phyloP scores from a whole-genome alignment of 768 basidiomycete species.

The Cystofilobasidium bisporidii region DNA sequence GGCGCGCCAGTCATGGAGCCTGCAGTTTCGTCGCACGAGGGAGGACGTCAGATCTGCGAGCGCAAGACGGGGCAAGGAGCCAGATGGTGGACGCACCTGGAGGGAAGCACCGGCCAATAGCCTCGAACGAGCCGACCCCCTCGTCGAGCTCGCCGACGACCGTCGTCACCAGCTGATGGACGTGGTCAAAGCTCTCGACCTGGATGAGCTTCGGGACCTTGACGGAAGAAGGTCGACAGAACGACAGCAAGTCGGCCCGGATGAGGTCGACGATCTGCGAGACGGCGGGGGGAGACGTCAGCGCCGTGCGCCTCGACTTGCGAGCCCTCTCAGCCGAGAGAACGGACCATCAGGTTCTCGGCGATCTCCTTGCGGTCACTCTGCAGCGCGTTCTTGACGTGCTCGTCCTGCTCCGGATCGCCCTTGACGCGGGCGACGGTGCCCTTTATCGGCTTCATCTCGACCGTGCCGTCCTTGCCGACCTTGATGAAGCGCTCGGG shows the following conservation, averaged over 20 bases:
- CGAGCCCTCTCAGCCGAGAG: not conserved
- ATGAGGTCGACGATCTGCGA: constrained; percentile 78
- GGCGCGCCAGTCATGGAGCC: constrained; percentile 98
- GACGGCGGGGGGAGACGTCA: not conserved
- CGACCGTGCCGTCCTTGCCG: constrained; percentile 56
- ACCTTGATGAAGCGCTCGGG: constrained; percentile 85
- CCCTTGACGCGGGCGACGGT: constrained; percentile 53
- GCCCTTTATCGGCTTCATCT: constrained; percentile 90
- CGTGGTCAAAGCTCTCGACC: constrained; percentile 85
- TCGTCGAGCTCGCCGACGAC: constrained; percentile 59
- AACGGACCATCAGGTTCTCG: constrained; percentile 73
- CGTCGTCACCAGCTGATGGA: constrained; percentile 91
- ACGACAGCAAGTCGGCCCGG: constrained; percentile 77
- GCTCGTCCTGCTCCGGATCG: constrained; percentile 46
- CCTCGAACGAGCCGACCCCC: constrained; percentile 60
- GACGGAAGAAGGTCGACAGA: constrained; percentile 66
- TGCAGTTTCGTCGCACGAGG: constrained; percentile 35
- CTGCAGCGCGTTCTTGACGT: constrained; percentile 42
- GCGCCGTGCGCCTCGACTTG: too few species aligned
- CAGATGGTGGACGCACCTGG: constrained; percentile 51
- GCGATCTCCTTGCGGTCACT: constrained; percentile 71
- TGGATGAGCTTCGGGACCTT: constrained; percentile 71
- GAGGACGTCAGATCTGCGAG: not conserved
- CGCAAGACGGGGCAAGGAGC: constrained; percentile 13
- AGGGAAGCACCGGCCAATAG: constrained; percentile 67